These are phyloP conservation scores for Withania somnifera DNA, from an alignment of 305 asterid species.

Conservation along the genomic window DNA sequence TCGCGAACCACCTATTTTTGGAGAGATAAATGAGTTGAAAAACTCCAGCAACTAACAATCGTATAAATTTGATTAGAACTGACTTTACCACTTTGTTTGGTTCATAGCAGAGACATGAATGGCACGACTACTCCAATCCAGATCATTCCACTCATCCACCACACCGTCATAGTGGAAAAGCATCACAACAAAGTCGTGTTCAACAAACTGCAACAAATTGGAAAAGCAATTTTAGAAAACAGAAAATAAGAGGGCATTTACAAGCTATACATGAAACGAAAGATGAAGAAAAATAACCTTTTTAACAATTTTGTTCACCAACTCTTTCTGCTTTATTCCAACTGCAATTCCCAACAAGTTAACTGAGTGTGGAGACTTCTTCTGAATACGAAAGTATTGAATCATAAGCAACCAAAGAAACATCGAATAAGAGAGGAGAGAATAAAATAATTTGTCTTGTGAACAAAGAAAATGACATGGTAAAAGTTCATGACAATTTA, in stretches of 20 bases:
- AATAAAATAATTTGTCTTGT: neutral
- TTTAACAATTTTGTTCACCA: slow-evolving; percentile 47
- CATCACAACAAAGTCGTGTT: slow-evolving; percentile 58
- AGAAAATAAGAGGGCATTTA: neutral
- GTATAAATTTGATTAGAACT: neutral
- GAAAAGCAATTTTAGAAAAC: neutral
- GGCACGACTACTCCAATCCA: slow-evolving; percentile 55
- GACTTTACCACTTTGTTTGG: slow-evolving; percentile 75
- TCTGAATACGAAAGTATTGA: slow-evolving; percentile 21
- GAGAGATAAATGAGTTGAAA: neutral
- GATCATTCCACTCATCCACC: slow-evolving; percentile 68
- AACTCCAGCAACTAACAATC: neutral
- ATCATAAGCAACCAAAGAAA: neutral
- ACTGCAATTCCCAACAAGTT: slow-evolving; percentile 70
- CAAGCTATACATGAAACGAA: neutral
- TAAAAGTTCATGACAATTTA: neutral
- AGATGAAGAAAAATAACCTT: slow-evolving; percentile 36
- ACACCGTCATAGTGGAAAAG: slow-evolving; percentile 86
- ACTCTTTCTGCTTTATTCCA: slow-evolving; percentile 64
- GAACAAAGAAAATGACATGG: neutral
- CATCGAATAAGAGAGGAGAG: slow-evolving; percentile 6
- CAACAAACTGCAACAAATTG: slow-evolving; percentile 52
- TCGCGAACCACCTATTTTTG: slow-evolving; percentile 79
- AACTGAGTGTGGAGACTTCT: slow-evolving; percentile 14
- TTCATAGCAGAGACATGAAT: slow-evolving; percentile 59